phyloP scores from a whole-genome alignment of 768 basidiomycete species.

The Coprinopsis strossmayeri region DNA sequence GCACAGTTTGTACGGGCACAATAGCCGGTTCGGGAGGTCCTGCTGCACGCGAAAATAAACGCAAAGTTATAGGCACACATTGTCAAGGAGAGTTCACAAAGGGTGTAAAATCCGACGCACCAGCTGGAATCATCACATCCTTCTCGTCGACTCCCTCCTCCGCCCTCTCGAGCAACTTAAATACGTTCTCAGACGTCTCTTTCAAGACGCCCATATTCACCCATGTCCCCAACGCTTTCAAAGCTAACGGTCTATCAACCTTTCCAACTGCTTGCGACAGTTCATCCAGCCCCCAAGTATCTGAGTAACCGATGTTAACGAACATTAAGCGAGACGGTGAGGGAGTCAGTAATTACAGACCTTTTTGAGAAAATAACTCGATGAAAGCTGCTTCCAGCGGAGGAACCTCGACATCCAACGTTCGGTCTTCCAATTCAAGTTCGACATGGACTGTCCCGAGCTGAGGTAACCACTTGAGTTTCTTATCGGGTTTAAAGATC shows the following conservation, averaged over 20 bases:
- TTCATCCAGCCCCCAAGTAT: constrained; percentile 65
- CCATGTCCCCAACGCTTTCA: constrained; percentile 82
- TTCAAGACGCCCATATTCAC: constrained; percentile 75
- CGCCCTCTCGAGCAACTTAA: constrained; percentile 57
- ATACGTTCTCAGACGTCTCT: constrained; percentile 53
- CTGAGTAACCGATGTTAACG: constrained; percentile 27
- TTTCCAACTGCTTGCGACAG: constrained; percentile 58
- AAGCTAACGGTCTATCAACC: constrained; percentile 54
- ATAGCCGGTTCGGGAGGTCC: constrained; percentile 29
- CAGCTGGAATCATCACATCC: too few relatives aligned
- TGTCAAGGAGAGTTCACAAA: too few relatives aligned
- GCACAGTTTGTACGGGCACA: constrained; percentile 44
- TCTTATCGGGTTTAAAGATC: constrained; percentile 90
- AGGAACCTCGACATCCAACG: constrained; percentile 65
- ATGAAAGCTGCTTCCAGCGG: constrained; percentile 90
- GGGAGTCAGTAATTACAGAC: constrained; percentile 25
- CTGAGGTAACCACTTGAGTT: constrained; percentile 82
- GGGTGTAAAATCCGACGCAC: too few relatives aligned
- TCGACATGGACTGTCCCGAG: constrained; percentile 80
- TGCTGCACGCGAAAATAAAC: too few relatives aligned
- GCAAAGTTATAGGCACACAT: too few relatives aligned
- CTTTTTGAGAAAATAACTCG: constrained; percentile 73
- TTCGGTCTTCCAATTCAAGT: constrained; percentile 78
- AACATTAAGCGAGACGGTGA: background rate
- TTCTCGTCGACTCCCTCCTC: constrained; percentile 32